Percentiles rank a stretch among this genome's conserved stretches.
These are phyloP conservation scores for Massariosphaeria phaeospora DNA, from an alignment of 495 filamentous ascomycete genomes.

Conservation along the genomic window DNA sequence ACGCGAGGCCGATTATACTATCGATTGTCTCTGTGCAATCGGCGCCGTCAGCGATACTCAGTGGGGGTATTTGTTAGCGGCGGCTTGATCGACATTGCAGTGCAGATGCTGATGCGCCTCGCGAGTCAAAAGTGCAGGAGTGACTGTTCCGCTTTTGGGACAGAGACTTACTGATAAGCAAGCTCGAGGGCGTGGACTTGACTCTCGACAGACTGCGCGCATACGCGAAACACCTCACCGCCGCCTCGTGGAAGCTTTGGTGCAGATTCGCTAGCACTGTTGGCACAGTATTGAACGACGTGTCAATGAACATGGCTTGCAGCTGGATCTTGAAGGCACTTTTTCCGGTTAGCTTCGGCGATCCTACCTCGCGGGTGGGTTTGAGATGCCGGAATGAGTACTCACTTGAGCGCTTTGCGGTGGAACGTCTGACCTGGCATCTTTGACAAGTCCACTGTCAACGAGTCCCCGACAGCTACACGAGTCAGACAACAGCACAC, in stretches of 20 bases:
- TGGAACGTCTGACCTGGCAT: slow-evolving; percentile 68
- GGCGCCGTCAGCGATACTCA: slow-evolving; percentile 19
- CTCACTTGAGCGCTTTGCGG: slow-evolving; percentile 65
- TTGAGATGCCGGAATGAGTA: slow-evolving; percentile 1
- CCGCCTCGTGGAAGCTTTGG: slow-evolving; percentile 66
- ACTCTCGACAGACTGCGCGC: slow-evolving; percentile 53
- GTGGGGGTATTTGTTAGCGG: slow-evolving; percentile 15
- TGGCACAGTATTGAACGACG: slow-evolving; percentile 62
- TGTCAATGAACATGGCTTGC: slow-evolving; percentile 86
- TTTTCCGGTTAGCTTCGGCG: slow-evolving; percentile 22
- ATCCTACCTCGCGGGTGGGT: background rate
- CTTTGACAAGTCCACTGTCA: slow-evolving; percentile 70
- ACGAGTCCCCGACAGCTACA: slow-evolving; percentile 51
- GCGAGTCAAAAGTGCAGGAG: slow-evolving; percentile 7
- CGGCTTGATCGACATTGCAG: slow-evolving; percentile 28
- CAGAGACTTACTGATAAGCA: slow-evolving; percentile 57
- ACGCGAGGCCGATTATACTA: slow-evolving; percentile 61
- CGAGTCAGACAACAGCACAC: slow-evolving; percentile 14
- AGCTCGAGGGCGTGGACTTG: slow-evolving; percentile 49
- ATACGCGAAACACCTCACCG: slow-evolving; percentile 82
- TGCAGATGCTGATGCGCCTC: slow-evolving; percentile 18
- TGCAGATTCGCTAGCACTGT: slow-evolving; percentile 72
- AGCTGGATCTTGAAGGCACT: slow-evolving; percentile 79
- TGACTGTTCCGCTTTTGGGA: slow-evolving; percentile 2
- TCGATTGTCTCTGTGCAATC: slow-evolving; percentile 54